Evolutionary conservation across 805 yeast genomes (phyloP).

Genomic region (Cyberlindnera euphorbiiphila): DNA sequence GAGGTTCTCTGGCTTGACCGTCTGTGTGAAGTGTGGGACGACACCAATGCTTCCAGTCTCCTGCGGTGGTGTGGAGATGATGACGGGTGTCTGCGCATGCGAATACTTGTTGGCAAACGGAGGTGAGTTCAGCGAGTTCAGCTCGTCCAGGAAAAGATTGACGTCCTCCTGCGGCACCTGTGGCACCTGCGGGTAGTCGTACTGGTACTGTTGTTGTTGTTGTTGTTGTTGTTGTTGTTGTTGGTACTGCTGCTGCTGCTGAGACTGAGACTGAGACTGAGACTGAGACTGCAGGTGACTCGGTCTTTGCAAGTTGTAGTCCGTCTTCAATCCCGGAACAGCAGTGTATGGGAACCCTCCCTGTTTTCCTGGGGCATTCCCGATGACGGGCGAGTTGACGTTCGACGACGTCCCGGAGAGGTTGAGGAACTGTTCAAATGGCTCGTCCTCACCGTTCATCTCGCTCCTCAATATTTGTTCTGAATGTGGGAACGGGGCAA

Average conservation of each 20-base stretch:
- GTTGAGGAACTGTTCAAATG: slow-evolving; percentile 21
- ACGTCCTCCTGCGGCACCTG: slow-evolving; percentile 11
- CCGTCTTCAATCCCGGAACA: slow-evolving; percentile 20
- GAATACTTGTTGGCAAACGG: too few species aligned
- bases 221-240: slow-evolving; percentile 4
- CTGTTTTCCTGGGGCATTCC: slow-evolving; percentile 1
- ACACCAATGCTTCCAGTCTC: too few species aligned
- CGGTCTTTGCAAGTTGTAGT: slow-evolving; percentile 10
- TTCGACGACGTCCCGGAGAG: slow-evolving; percentile 18
- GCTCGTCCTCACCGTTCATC: slow-evolving; percentile 14
- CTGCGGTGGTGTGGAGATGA: slow-evolving; percentile 20
- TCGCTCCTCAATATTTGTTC: slow-evolving; percentile 4
- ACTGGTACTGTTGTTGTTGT: slow-evolving; percentile 3
- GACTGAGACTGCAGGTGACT: background rate
- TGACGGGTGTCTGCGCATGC: slow-evolving; percentile 12
- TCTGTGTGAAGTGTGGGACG: background rate
- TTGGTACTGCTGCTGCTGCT: slow-evolving; percentile 1
- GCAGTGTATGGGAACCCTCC: too few species aligned
- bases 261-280: slow-evolving; percentile 1
- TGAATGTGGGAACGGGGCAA: too few species aligned
- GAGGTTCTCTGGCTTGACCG: background rate
- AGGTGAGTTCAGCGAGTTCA: slow-evolving; percentile 15
- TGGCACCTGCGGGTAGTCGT: background rate
- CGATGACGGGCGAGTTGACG: slow-evolving; percentile 11
- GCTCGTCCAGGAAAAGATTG: slow-evolving; percentile 19